Evolutionary conservation across 345 rosid species (phyloP), one percentile per base, ranked within the genome.

Genomic region (Acer negundo): DNA sequence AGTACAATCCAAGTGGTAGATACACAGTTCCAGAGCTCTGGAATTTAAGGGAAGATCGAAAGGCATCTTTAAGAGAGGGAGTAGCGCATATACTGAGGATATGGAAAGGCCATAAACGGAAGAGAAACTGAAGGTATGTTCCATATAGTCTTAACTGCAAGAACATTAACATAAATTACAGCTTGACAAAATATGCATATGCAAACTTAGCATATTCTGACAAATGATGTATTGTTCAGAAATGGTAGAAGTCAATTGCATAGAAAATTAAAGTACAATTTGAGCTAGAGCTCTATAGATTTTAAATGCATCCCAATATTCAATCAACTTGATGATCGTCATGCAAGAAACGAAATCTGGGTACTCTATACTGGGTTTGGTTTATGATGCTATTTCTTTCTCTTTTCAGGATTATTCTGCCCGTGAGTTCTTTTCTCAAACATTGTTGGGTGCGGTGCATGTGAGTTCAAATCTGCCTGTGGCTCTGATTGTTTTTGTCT

Each of bases 1-100:
- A 87, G 51, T 87, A 82, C 65, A 85, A 83, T 20, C 83, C 80
- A 38, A 85, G 86, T 76, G 90, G 88, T 23, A 82, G 90, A 69
- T 80, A 83, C 82, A 42, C 53, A 1, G 71, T 82, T 23, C 49
- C 70, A 7, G 90, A 85, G 83, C 47, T 87, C 8, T 87, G 87
- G 87, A 62, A 85, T 76, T 72, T 64, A 42, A 72, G 69, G 72
- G 77, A 67, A 24, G 62, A 58, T 40, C 78, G 83, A 75, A 85
- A 70, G 75, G 89, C 89, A 42, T 31, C 83, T 19, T 74, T 85
- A 15, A 65, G 31, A 40, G 91, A 84, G 78, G 91, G 82, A 69
- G 76, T 58, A 19, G 62, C 46, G 24, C 44, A 77, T 70, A 51
- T 87, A 66, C 42, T 75, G 17, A 77, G 73, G 71, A 81, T 63